Conservation (phyloP, 2,329 filamentous ascomycete genomes). For the Aspergillus sergii region DNA sequence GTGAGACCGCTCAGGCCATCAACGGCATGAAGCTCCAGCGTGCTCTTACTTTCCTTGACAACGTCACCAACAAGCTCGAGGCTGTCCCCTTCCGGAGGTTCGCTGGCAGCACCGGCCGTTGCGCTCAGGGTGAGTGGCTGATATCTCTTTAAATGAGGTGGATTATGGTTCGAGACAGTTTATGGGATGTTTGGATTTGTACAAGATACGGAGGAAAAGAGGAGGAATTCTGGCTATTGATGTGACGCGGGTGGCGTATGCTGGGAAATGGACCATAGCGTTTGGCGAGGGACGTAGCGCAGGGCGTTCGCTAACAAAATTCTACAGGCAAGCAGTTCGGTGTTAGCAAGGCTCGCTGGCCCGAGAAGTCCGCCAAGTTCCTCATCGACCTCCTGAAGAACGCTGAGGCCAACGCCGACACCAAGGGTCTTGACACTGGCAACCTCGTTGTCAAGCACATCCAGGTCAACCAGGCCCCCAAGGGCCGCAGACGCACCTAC, state of each 20-base stretch:
- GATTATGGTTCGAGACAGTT: constrained; percentile 9
- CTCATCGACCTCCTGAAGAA: constrained; percentile 96
- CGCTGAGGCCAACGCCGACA: constrained; percentile 94
- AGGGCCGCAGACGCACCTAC: constrained; percentile 99
- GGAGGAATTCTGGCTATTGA: background rate
- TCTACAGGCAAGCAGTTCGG: constrained; percentile 93
- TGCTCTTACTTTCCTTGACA: constrained; percentile 95
- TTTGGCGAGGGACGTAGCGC: background rate
- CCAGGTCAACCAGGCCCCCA: constrained; percentile 99
- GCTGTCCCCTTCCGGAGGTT: constrained; percentile 98
- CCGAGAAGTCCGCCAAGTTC: constrained; percentile 98
- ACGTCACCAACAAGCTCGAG: constrained; percentile 96
- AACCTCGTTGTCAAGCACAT: constrained; percentile 99
- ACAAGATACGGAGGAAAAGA: background rate
- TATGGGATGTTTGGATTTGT: background rate
- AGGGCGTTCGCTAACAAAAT: constrained; percentile 8
- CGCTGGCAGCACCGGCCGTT: constrained; percentile 91
- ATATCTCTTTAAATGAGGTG: constrained; percentile 20
- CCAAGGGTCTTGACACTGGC: constrained; percentile 95
- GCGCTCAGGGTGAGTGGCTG: constrained; percentile 85
- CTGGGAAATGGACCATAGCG: background rate
- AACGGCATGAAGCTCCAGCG: constrained; percentile 98
- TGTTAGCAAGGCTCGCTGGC: constrained; percentile 97
- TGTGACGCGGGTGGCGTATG: background rate
- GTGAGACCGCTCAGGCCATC: constrained; percentile 98